A percentile compares a stretch with the other conserved stretches of the same genome.
phyloP scores from a whole-genome alignment of 805 yeast genomes.

The Peterozyma toletana region DNA sequence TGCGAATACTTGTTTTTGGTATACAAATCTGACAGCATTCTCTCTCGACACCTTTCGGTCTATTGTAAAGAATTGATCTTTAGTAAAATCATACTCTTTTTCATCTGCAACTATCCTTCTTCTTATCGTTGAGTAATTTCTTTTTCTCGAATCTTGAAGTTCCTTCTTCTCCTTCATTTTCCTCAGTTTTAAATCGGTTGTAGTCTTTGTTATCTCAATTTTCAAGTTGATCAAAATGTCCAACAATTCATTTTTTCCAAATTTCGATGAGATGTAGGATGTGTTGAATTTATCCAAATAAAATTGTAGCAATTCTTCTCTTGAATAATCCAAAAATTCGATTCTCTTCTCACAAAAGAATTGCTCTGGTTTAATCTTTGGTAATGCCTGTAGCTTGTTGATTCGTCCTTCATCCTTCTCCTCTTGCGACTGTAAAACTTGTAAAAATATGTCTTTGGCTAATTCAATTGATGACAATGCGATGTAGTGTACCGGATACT shows the following conservation, averaged over 20 bases:
- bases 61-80: slow-evolving; percentile 4
- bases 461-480: slow-evolving; percentile 64
- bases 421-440: slow-evolving; percentile 2
- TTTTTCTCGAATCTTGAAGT: background rate
- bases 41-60: slow-evolving; percentile 5
- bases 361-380: slow-evolving; percentile 1
- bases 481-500: slow-evolving; percentile 68
- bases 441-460: slow-evolving; percentile 26
- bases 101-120: background rate
- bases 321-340: slow-evolving; percentile 3
- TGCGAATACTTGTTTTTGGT: slow-evolving; percentile 6
- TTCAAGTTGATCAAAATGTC: slow-evolving; percentile 22
- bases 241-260: slow-evolving; percentile 13
- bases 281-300: slow-evolving; percentile 20
- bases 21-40: slow-evolving; percentile 7
- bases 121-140: background rate
- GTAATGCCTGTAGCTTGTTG: background rate
- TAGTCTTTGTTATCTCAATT: slow-evolving; percentile 15
- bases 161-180: background rate
- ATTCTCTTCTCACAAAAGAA: slow-evolving; percentile 4
- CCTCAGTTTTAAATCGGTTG: slow-evolving; percentile 1
- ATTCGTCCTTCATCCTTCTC: background rate
- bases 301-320: slow-evolving; percentile 19
- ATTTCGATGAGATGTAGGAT: slow-evolving; percentile 14
- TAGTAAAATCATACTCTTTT: slow-evolving; percentile 1